phyloP scores from a whole-genome alignment of 2,329 filamentous ascomycete genomes.

The Aureobasidium vineae region DNA sequence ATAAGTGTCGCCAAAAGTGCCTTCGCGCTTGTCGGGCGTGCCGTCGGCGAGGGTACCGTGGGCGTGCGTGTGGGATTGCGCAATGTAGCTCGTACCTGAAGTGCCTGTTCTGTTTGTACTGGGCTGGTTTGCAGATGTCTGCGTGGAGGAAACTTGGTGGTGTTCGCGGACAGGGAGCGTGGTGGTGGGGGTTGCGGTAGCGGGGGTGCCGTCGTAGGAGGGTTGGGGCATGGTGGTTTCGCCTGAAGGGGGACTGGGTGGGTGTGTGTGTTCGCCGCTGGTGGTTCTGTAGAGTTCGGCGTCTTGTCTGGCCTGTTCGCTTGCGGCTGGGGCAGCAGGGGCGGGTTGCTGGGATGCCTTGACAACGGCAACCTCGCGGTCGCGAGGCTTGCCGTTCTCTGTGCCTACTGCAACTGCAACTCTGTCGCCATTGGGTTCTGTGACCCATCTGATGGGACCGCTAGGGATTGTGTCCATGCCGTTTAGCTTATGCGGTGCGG shows the following conservation, averaged over 20 bases:
- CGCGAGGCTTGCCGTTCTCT: slow-evolving; percentile 44
- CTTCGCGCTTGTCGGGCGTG: slow-evolving; percentile 45
- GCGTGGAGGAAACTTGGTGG: background rate
- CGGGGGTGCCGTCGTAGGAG: slow-evolving; percentile 10
- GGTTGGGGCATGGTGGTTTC: slow-evolving; percentile 13
- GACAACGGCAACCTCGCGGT: slow-evolving; percentile 43
- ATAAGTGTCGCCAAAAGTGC: slow-evolving; percentile 48
- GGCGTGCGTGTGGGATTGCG: slow-evolving; percentile 47
- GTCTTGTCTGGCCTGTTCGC: background rate
- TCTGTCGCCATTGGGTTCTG: slow-evolving; percentile 44
- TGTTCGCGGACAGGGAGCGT: slow-evolving; percentile 32
- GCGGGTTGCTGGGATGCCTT: slow-evolving; percentile 25
- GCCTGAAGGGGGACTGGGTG: slow-evolving; percentile 29
- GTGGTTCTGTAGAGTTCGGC: slow-evolving; percentile 28
- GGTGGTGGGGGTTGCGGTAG: slow-evolving; percentile 2
- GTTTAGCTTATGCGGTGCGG: slow-evolving; percentile 33
- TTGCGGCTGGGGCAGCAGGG: background rate
- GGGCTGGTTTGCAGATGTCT: slow-evolving; percentile 6
- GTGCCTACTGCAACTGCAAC: slow-evolving; percentile 48
- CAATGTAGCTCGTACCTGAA: slow-evolving; percentile 43
- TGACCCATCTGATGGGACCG: slow-evolving; percentile 49
- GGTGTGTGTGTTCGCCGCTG: slow-evolving; percentile 32
- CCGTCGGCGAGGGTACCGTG: slow-evolving; percentile 44
- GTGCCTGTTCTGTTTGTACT: slow-evolving; percentile 40
- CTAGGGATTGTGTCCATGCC: slow-evolving; percentile 46